Conservation (phyloP, 257 asterid genomes). For the Gentiana dahurica region DNA sequence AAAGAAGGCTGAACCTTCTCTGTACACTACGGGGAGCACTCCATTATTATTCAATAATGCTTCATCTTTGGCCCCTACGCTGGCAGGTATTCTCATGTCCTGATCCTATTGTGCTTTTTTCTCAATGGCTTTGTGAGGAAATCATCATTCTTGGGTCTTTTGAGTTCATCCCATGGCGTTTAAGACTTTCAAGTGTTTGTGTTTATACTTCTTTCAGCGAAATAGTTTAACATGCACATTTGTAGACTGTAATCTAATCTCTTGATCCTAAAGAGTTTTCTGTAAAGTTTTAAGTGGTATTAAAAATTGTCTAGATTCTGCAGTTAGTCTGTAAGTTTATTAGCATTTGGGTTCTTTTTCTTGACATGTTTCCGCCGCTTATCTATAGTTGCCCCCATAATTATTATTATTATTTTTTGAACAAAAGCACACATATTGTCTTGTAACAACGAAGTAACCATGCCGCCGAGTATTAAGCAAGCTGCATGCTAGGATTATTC, state of each 20-base stretch:
- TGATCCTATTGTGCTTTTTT: conserved; percentile 14
- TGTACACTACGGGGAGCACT: conserved; percentile 26
- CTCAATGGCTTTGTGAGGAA: conserved; percentile 12
- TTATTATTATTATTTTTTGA: background rate
- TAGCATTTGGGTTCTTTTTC: too few species aligned
- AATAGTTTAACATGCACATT: background rate
- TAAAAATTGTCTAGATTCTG: too few species aligned
- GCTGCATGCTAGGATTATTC: background rate
- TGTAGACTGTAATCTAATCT: too few species aligned
- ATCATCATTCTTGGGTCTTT: conserved; percentile 10
- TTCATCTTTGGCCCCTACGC: conserved; percentile 33
- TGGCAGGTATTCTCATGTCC: conserved; percentile 45
- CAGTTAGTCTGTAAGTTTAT: too few species aligned
- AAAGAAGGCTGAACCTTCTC: conserved; percentile 28
- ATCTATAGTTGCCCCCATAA: too few species aligned
- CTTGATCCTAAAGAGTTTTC: too few species aligned
- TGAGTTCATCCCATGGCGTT: background rate
- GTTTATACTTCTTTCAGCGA: background rate
- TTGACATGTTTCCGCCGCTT: too few species aligned
- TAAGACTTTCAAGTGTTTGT: background rate
- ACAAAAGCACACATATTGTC: background rate
- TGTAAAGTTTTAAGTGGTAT: too few species aligned
- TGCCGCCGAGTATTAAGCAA: background rate
- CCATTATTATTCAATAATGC: conserved; percentile 26
- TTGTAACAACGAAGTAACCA: too few species aligned